Evolutionary conservation across 371 early-diverging fungal species (phyloP).

Genomic region (Mortierella sp.): DNA sequence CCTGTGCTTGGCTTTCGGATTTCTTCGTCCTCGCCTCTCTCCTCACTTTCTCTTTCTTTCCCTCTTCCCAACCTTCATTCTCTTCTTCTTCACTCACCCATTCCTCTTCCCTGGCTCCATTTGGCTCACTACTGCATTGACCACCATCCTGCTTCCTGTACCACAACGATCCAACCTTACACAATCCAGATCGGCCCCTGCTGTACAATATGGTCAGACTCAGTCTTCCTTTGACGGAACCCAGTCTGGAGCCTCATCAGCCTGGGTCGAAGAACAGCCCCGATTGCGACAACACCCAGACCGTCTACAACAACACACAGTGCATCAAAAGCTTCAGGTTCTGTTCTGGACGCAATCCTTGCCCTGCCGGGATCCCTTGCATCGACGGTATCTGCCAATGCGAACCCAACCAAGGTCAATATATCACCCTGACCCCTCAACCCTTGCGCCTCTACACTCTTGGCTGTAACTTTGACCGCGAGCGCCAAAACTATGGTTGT

Average conservation of each 20-base stretch:
- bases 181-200: background rate
- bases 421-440: constrained; percentile 9
- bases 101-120: background rate
- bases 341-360: constrained; percentile 4
- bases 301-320: constrained; percentile 5
- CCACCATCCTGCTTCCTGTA: background rate
- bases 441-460: constrained; percentile 9
- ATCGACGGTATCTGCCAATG: constrained; percentile 21
- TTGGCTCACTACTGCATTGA: constrained; percentile 1
- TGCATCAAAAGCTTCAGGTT: background rate
- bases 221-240: background rate
- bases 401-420: constrained; percentile 8
- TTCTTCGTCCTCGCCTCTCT: background rate
- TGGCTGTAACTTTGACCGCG: constrained; percentile 13
- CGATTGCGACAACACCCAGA: constrained; percentile 5
- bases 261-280: background rate
- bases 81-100: background rate
- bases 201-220: background rate
- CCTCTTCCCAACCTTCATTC: background rate
- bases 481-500: background rate
- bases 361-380: constrained; percentile 7
- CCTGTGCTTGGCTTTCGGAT: background rate
- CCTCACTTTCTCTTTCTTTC: background rate
- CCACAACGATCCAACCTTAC: background rate
- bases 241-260: too few relatives aligned